Conservation (phyloP, 257 asterid species). For the Lycium ferocissimum region DNA sequence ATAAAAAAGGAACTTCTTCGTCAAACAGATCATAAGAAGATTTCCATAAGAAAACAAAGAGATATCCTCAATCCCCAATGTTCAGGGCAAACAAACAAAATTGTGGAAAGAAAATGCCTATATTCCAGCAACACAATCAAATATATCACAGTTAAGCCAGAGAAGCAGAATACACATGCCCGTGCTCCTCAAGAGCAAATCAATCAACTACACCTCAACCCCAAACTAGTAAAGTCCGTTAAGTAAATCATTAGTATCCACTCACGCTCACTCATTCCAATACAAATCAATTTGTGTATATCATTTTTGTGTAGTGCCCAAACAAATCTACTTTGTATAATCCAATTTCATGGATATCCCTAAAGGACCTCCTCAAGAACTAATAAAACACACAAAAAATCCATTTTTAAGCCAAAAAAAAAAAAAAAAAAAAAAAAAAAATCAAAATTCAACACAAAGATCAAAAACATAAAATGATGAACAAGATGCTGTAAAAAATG, state of each 20-base stretch:
- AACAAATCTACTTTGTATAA: background rate
- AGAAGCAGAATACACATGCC: background rate
- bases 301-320: background rate
- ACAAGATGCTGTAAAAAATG: background rate
- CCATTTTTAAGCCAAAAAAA: background rate
- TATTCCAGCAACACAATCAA: background rate
- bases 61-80: background rate
- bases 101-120: background rate
- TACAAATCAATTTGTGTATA: background rate
- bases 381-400: background rate
- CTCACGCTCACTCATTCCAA: background rate
- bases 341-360: background rate
- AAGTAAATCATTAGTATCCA: background rate
- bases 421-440: background rate
- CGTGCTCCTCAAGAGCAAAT: slow-evolving; percentile 2
- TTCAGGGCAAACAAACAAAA: background rate
- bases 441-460: slow-evolving; percentile 7
- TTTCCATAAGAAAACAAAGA: background rate
- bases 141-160: background rate
- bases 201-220: background rate
- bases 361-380: slow-evolving; percentile 9
- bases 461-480: background rate
- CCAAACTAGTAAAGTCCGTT: background rate
- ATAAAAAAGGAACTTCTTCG: background rate
- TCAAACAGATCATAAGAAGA: background rate